Evolutionary conservation across 2,329 filamentous ascomycete genomes (phyloP), one percentile per base, ranked within the genome.

Genomic region (Ascochyta viciae-villosae): DNA sequence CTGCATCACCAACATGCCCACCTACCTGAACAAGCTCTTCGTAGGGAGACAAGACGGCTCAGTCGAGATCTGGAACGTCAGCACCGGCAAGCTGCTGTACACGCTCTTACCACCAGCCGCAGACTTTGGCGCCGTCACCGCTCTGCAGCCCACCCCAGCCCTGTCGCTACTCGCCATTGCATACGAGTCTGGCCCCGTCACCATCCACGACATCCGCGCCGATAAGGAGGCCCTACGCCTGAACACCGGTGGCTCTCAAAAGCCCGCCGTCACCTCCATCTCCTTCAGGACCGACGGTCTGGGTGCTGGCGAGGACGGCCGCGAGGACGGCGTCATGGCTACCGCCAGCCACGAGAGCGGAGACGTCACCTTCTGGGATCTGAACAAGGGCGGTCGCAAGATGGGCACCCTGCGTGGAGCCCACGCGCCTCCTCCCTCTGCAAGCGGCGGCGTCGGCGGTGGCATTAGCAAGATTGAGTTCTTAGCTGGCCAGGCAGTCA

Each of bases 61-160:
- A 75, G 88, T 97, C 8, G 95, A 99, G 72, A 96, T 99, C 46
- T 99, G 95, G 94, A 99, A 99, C 72, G 81, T 99, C 58, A 96
- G 90, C 72, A 96, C 91, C 3, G 93, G 83, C 43, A 96, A 96
- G 75, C 82, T 97, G 50, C 86, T 99, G 26, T 96, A 97, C 76
- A 96, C 92, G 2, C 88, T 99, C 47, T 80, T 95, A 13, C 90
- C 95, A 0, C 88, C 90, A 0, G 84, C 85, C 8, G 81, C 88
- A 2, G 83, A 87, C 48, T 89, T 86, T 64, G 94, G 93, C 42
- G 83, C 89, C 13, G 90, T 98, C n/a, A 96, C 91, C 6, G 92
- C 92, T 38, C 80, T 99, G 46, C 87, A 96, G 64, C 89, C 94
- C 0, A 89, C 91, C 1, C 90, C 94, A 0, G 92, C 90, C 0